Conservation (phyloP, 306 rosid species). For the Oemleria cerasiformis region DNA sequence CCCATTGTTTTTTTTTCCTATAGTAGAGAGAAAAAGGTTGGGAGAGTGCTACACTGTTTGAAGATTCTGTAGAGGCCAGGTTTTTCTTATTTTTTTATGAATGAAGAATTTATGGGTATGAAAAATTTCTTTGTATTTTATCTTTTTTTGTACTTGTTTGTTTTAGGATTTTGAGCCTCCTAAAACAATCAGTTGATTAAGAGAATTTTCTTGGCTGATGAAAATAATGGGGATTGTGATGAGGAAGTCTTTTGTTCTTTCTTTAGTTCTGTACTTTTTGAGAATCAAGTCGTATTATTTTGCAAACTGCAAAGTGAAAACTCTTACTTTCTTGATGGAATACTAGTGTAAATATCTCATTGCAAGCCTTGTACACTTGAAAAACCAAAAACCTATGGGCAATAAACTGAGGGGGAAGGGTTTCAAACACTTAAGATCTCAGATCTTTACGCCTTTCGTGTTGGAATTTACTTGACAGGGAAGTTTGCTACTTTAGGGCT, state of each 20-base stretch:
- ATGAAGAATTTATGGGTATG: slow-evolving; percentile 33
- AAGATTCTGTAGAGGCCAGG: slow-evolving; percentile 32
- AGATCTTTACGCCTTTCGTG: too few relatives aligned
- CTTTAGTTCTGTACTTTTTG: background rate
- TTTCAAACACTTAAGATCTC: too few relatives aligned
- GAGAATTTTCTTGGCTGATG: slow-evolving; percentile 3
- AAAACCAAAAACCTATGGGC: too few relatives aligned
- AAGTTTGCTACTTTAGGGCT: too few relatives aligned
- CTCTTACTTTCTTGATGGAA: too few relatives aligned
- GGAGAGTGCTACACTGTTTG: slow-evolving; percentile 61
- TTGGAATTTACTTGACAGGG: too few relatives aligned
- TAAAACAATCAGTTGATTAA: slow-evolving; percentile 2
- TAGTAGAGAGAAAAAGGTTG: slow-evolving; percentile 46
- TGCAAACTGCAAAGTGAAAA: background rate
- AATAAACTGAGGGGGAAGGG: background rate
- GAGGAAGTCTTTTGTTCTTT: background rate
- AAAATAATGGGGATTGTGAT: slow-evolving; percentile 5
- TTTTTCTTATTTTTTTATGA: slow-evolving; percentile 1
- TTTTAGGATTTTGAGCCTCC: slow-evolving; percentile 27
- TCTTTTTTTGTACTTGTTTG: slow-evolving; percentile 1
- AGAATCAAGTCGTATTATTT: background rate
- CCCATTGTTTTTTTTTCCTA: slow-evolving; percentile 38
- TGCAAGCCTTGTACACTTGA: background rate
- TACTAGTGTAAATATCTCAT: too few relatives aligned
- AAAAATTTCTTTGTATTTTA: slow-evolving; percentile 3